phyloP scores from a whole-genome alignment of 805 yeast species.

The Zygosaccharomyces lentus region DNA sequence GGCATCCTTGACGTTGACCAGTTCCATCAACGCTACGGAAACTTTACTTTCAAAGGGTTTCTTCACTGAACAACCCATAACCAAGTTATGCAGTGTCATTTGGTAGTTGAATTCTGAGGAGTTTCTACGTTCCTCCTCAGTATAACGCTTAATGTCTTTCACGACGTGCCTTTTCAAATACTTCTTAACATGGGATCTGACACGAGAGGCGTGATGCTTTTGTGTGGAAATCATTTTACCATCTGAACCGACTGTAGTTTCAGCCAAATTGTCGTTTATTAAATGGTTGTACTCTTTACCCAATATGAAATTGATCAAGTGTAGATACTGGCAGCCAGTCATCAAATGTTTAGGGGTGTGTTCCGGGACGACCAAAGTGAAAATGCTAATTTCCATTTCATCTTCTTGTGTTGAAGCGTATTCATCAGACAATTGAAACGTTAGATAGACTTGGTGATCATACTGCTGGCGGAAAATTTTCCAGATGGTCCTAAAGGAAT shows the following conservation, averaged over 20 bases:
- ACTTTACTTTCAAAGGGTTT: constrained; percentile 15
- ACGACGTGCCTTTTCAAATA: constrained; percentile 20
- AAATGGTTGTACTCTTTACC: constrained; percentile 17
- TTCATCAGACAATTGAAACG: constrained; percentile 14
- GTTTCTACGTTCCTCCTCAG: constrained; percentile 14
- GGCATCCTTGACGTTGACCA: constrained; percentile 11
- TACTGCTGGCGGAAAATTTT: constrained; percentile 13
- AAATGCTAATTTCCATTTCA: constrained; percentile 14
- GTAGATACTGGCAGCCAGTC: constrained; percentile 21
- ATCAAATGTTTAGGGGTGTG: constrained; percentile 16
- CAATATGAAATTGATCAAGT: constrained; percentile 18
- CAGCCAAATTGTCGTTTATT: constrained; percentile 19
- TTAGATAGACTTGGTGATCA: constrained; percentile 11
- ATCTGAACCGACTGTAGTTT: constrained; percentile 20
- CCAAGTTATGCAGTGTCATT: constrained; percentile 12
- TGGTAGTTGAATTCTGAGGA: constrained; percentile 9
- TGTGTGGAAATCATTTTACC: constrained; percentile 21
- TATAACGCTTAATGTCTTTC: constrained; percentile 15
- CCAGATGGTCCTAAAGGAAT: constrained; percentile 20
- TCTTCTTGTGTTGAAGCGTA: constrained; percentile 4
- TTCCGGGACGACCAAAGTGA: constrained; percentile 11
- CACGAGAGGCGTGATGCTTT: constrained; percentile 21
- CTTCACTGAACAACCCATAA: constrained; percentile 10
- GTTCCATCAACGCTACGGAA: constrained; percentile 15
- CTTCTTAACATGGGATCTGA: constrained; percentile 21